phyloP scores from a whole-genome alignment of 345 rosid species.

The Populus tremula region DNA sequence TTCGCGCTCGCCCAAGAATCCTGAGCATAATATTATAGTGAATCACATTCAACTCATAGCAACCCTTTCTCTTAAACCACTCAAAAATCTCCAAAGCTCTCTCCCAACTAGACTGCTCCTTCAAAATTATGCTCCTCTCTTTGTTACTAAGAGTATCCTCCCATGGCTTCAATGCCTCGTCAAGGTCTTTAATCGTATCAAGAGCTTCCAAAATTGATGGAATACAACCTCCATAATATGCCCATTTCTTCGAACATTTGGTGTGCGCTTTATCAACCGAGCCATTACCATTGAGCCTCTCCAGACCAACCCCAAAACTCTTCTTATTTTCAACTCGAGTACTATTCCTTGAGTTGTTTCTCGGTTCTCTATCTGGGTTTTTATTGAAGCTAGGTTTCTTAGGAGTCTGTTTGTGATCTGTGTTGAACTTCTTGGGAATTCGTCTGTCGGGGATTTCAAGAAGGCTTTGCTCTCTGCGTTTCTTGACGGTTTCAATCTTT shows the following conservation, averaged over 20 bases:
- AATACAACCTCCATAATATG: slow-evolving; percentile 60
- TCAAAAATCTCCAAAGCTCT: slow-evolving; percentile 83
- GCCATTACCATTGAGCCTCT: slow-evolving; percentile 5
- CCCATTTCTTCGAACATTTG: slow-evolving; percentile 82
- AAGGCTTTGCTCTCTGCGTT: slow-evolving; percentile 23
- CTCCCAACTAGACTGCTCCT: slow-evolving; percentile 80
- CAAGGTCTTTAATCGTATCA: slow-evolving; percentile 55
- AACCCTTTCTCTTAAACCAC: slow-evolving; percentile 70
- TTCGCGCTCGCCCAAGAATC: slow-evolving; percentile 64
- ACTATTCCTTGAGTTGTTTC: slow-evolving; percentile 6
- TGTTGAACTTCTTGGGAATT: slow-evolving; percentile 22
- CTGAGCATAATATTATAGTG: slow-evolving; percentile 79
- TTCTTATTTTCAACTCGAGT: slow-evolving; percentile 24
- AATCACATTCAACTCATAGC: slow-evolving; percentile 78
- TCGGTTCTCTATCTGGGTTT: slow-evolving; percentile 32
- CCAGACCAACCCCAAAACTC: background rate
- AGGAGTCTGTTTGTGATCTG: slow-evolving; percentile 22
- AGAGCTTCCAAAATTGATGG: slow-evolving; percentile 69
- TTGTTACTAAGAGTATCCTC: slow-evolving; percentile 64
- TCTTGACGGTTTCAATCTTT: slow-evolving; percentile 33
- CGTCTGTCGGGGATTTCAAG: slow-evolving; percentile 33
- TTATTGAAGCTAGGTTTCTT: slow-evolving; percentile 25
- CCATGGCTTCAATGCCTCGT: slow-evolving; percentile 76
- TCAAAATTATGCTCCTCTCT: slow-evolving; percentile 80
- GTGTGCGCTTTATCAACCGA: slow-evolving; percentile 36